Evolutionary conservation across 371 early-diverging fungal genomes (phyloP).

Genomic region (Mortierella sp.): DNA sequence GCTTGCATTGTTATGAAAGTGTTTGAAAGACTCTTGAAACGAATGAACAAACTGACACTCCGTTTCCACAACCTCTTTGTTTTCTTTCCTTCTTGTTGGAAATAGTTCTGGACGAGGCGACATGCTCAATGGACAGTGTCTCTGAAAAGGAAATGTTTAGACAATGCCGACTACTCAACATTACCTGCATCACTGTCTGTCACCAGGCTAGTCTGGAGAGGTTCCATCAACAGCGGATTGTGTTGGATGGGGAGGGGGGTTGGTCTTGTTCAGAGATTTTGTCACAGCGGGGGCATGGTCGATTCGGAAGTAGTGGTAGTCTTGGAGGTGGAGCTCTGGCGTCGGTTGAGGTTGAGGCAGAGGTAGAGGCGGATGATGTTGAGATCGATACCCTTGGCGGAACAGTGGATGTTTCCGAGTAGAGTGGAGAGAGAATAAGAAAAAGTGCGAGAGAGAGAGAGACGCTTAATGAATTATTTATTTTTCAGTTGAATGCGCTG

Average conservation of each 20-base stretch:
- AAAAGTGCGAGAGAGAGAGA: too few relatives aligned
- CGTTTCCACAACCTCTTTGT: too few relatives aligned
- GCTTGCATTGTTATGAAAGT: background rate
- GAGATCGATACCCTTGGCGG: background rate
- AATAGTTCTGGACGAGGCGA: conserved; percentile 80
- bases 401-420: background rate
- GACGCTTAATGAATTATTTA: too few relatives aligned
- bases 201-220: conserved; percentile 67
- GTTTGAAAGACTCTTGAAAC: background rate
- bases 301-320: background rate
- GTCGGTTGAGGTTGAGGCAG: background rate
- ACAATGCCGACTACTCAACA: conserved; percentile 61
- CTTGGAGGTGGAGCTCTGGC: background rate
- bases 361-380: background rate
- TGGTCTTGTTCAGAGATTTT: conserved; percentile 33
- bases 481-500: too few relatives aligned
- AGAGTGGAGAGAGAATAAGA: too few relatives aligned
- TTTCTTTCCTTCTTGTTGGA: background rate
- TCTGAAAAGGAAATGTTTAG: conserved; percentile 68
- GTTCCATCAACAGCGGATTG: conserved; percentile 65
- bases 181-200: conserved; percentile 79
- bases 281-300: background rate
- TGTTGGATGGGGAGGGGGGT: conserved; percentile 61
- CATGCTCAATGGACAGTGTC: conserved; percentile 74
- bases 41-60: background rate